Conservation (phyloP, 2,329 filamentous ascomycete species). For the Trichoderma sp. region DNA sequence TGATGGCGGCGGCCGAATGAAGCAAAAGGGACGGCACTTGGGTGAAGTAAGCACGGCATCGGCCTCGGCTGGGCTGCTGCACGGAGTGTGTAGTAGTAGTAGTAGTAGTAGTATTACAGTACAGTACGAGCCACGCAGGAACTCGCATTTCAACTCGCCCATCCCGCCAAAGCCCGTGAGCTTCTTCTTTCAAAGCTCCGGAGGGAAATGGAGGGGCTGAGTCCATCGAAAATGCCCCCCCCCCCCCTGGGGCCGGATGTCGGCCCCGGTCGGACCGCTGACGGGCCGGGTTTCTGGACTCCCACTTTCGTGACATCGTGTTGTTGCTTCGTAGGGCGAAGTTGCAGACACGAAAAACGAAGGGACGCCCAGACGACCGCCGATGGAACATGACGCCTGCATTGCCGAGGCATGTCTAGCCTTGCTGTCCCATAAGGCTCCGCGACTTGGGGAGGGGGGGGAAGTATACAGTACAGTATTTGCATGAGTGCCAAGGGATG, state of each 20-base stretch:
- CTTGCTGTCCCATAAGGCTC: background rate
- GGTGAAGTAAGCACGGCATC: background rate
- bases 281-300: background rate
- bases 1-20: background rate
- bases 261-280: background rate
- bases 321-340: background rate
- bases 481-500: background rate
- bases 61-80: background rate
- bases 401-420: background rate
- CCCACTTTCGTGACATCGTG: background rate
- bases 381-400: background rate
- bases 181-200: background rate
- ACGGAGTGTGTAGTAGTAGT: no score
- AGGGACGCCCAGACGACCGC: background rate
- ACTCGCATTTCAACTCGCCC: background rate
- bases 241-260: background rate
- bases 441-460: background rate
- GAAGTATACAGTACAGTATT: background rate
- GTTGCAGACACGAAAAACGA: background rate
- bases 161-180: background rate
- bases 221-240: background rate
- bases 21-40: background rate
- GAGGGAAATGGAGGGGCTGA: background rate
- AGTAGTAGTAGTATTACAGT: no score
- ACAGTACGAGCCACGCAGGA: background rate